Evolutionary conservation across 352 stramenopile species (phyloP).

Genomic region (Globisporangium barbulae): DNA sequence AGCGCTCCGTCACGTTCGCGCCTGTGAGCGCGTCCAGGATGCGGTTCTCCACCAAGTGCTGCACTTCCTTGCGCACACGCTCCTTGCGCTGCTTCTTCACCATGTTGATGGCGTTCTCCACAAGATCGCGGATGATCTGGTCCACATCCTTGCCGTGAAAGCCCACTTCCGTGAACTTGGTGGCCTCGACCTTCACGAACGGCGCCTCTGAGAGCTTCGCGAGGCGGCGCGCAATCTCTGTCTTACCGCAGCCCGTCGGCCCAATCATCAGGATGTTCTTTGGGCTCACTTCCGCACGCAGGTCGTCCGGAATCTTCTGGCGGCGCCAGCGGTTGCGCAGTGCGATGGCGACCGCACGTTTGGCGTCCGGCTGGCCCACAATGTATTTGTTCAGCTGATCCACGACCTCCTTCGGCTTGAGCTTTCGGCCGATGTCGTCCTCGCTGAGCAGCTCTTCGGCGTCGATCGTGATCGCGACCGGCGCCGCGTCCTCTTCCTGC

Average conservation of each 20-base stretch:
- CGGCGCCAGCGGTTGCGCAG: constrained; percentile 98
- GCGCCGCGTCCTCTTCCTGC: constrained; percentile 22
- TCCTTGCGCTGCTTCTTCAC: constrained; percentile 95
- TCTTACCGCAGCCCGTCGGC: constrained; percentile 98
- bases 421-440: constrained; percentile 73
- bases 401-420: constrained; percentile 93
- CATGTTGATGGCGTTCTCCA: constrained; percentile 97
- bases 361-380: constrained; percentile 96
- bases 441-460: constrained; percentile 18
- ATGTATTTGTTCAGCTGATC: constrained; percentile 97
- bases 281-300: constrained; percentile 92
- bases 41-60: constrained; percentile 92
- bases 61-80: constrained; percentile 89
- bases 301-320: constrained; percentile 92
- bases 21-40: constrained; percentile 95
- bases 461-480: constrained; percentile 24
- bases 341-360: constrained; percentile 97
- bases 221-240: constrained; percentile 96
- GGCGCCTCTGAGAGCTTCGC: constrained; percentile 96
- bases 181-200: constrained; percentile 98
- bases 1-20: constrained; percentile 74
- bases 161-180: constrained; percentile 99
- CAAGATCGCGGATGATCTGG: constrained; percentile 98
- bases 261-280: constrained; percentile 99
- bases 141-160: constrained; percentile 99